These are phyloP conservation scores for Cornus florida DNA, from an alignment of 148 eudicot species.

Conservation along the genomic window DNA sequence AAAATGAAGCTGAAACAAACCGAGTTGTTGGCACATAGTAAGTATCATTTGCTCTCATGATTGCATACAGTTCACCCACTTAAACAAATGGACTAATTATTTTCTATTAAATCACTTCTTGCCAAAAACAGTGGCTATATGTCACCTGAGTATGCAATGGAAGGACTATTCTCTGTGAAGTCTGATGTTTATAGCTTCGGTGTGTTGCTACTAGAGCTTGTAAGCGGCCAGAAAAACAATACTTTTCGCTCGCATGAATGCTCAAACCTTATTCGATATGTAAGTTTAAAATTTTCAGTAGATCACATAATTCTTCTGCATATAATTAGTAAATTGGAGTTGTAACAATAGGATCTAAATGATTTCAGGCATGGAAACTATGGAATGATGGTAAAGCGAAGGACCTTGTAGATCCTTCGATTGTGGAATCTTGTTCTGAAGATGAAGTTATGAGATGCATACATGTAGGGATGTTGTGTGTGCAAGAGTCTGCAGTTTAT, in stretches of 20 bases:
- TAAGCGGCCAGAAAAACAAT: not conserved
- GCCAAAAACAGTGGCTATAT: not conserved
- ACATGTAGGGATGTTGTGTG: slow-evolving; percentile 39
- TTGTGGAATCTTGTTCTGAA: slow-evolving; percentile 7
- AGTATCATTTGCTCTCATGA: not conserved
- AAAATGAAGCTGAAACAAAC: not conserved
- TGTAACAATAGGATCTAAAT: too few relatives aligned
- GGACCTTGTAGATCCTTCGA: slow-evolving; percentile 25
- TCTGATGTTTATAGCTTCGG: slow-evolving; percentile 18
- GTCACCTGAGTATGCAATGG: slow-evolving; percentile 22
- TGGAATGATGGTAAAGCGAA: slow-evolving; percentile 24
- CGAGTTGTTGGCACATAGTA: slow-evolving; percentile 8
- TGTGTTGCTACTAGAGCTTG: slow-evolving; percentile 11
- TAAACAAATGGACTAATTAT: too few relatives aligned
- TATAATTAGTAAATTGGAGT: too few relatives aligned
- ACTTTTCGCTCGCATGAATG: not conserved
- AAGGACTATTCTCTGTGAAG: slow-evolving; percentile 13
- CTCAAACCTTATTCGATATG: slow-evolving; percentile 17
- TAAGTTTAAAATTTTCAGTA: not conserved
- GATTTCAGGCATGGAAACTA: slow-evolving; percentile 37
- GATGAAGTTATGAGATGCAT: slow-evolving; percentile 35
- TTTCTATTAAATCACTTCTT: not conserved
- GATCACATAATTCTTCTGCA: too few relatives aligned
- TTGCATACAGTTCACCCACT: not conserved
- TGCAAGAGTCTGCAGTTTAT: slow-evolving; percentile 29